Evolutionary conservation across 2,329 filamentous ascomycete genomes (phyloP).

Genomic region (Bertia moriformis): DNA sequence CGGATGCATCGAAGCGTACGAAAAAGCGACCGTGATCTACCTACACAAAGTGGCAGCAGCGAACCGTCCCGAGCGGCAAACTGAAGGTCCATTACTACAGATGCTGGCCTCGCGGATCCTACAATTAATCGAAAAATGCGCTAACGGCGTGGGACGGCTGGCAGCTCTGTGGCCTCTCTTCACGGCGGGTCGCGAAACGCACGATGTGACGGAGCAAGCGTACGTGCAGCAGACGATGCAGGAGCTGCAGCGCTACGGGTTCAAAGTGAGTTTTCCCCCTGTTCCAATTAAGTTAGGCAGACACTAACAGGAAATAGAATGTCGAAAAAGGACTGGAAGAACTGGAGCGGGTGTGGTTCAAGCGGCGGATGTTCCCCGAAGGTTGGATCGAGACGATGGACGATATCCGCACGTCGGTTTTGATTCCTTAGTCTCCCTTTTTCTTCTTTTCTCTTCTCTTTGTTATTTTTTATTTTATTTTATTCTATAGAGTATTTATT

Average conservation of each 20-base stretch:
- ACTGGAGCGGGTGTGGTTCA: background rate
- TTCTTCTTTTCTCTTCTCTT: no score
- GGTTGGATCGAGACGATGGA: background rate
- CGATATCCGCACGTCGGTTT: background rate
- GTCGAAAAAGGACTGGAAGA: background rate
- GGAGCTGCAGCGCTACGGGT: background rate
- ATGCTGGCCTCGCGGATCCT: slow-evolving; percentile 12
- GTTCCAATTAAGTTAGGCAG: no score
- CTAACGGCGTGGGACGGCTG: slow-evolving; percentile 16
- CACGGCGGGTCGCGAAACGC: slow-evolving; percentile 15
- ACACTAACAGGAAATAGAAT: no score
- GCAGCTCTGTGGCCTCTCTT: slow-evolving; percentile 17
- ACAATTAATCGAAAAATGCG: slow-evolving; percentile 11
- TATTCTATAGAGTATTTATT: no score
- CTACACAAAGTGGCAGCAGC: slow-evolving; percentile 15
- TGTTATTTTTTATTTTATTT: no score
- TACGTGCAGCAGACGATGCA: slow-evolving; percentile 8
- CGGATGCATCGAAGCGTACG: slow-evolving; percentile 18
- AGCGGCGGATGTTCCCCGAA: background rate
- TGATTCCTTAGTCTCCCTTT: background rate
- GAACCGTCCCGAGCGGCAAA: slow-evolving; percentile 11
- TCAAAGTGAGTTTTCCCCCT: background rate
- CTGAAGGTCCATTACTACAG: slow-evolving; percentile 7
- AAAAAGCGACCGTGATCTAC: slow-evolving; percentile 18
- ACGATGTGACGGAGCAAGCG: slow-evolving; percentile 12